These are phyloP conservation scores for Trametes hirsuta DNA, from an alignment of 1,284 basidiomycete species.

Conservation along the genomic window DNA sequence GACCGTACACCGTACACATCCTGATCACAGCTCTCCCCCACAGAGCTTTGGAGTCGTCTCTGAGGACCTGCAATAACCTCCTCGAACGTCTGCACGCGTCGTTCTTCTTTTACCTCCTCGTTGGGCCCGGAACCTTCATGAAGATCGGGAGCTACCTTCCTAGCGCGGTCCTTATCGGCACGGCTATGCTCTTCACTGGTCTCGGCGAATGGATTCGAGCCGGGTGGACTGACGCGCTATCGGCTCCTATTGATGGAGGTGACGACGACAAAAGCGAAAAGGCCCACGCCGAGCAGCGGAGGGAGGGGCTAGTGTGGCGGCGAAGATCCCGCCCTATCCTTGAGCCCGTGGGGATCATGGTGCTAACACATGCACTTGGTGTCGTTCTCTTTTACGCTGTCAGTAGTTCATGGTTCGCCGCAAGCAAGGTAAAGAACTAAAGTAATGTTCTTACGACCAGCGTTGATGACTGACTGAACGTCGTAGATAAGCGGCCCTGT, in stretches of 20 bases:
- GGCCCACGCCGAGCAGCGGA: not conserved
- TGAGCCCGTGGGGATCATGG: slow-evolving; percentile 54
- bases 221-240: slow-evolving; percentile 48
- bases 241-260: slow-evolving; percentile 31
- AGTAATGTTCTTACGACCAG: not conserved
- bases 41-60: slow-evolving; percentile 82
- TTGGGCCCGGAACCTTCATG: slow-evolving; percentile 76
- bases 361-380: slow-evolving; percentile 57
- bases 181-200: slow-evolving; percentile 83
- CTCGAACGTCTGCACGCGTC: slow-evolving; percentile 94
- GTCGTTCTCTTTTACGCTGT: slow-evolving; percentile 48
- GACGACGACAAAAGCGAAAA: slow-evolving; percentile 24
- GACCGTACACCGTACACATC: not conserved
- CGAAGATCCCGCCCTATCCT: slow-evolving; percentile 48
- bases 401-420: slow-evolving; percentile 46
- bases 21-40: not conserved
- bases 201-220: slow-evolving; percentile 72
- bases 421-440: slow-evolving; percentile 42
- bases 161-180: slow-evolving; percentile 79
- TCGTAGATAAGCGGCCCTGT: not conserved
- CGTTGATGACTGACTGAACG: not conserved
- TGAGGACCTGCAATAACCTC: slow-evolving; percentile 90
- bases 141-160: slow-evolving; percentile 91
- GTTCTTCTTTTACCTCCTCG: slow-evolving; percentile 92
- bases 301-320: not conserved